phyloP scores from a whole-genome alignment of 345 rosid genomes.

The Brassica nigra region DNA sequence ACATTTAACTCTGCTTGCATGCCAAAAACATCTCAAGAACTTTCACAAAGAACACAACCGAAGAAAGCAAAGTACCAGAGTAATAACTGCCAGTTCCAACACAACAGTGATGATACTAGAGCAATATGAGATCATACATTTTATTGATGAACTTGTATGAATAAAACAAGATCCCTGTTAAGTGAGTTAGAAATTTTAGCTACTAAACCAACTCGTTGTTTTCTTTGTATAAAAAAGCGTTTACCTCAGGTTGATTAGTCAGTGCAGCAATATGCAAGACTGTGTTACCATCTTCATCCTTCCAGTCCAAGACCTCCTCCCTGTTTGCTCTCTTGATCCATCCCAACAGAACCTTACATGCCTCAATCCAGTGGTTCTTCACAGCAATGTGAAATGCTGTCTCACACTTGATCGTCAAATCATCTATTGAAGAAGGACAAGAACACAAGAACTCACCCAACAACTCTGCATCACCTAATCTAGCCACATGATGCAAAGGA shows the following conservation, averaged over 20 bases:
- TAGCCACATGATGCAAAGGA: conserved; percentile 42
- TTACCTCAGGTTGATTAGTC: conserved; percentile 32
- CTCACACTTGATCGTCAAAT: conserved; percentile 36
- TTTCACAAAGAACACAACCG: not conserved
- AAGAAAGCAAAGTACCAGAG: not conserved
- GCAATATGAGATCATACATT: not conserved
- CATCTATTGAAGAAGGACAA: conserved; percentile 41
- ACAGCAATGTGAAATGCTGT: conserved; percentile 42
- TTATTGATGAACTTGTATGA: too few species aligned
- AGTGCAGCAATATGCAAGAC: conserved; percentile 41
- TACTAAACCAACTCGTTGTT: not conserved
- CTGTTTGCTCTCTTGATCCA: conserved; percentile 31
- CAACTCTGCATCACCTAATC: conserved; percentile 9
- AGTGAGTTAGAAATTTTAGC: not conserved
- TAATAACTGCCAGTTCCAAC: not conserved
- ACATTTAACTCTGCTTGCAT: not conserved
- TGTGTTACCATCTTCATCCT: conserved; percentile 48
- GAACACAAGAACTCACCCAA: conserved; percentile 21
- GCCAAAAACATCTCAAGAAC: not conserved
- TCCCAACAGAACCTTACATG: conserved; percentile 39
- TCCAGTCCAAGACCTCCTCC: conserved; percentile 41
- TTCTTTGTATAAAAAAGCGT: not conserved
- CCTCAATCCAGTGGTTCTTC: not conserved
- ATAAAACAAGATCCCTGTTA: too few species aligned
- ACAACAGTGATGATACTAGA: not conserved